phyloP scores from a whole-genome alignment of 441 rosid genomes.

The Bruguiera hainesii region DNA sequence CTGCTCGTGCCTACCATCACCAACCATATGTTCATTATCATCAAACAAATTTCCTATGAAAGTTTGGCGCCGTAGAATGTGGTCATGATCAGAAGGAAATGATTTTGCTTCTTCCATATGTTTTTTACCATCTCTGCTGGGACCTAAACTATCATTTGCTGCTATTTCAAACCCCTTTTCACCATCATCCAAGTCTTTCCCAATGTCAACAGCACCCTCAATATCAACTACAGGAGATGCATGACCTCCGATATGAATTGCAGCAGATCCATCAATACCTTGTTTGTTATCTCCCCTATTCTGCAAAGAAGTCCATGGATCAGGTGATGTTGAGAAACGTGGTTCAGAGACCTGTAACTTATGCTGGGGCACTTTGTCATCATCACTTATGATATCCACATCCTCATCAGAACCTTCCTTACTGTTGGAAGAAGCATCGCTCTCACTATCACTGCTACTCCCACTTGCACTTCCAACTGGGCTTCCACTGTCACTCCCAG shows the following conservation, averaged over 20 bases:
- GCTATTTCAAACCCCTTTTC: conserved; percentile 49
- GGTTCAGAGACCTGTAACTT: conserved; percentile 39
- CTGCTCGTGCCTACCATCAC: conserved; percentile 47
- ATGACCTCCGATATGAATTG: conserved; percentile 48
- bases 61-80: conserved; percentile 51
- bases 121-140: conserved; percentile 35
- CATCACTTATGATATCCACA: conserved; percentile 92
- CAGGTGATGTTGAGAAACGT: conserved; percentile 32
- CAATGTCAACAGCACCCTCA: conserved; percentile 54
- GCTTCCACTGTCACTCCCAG: conserved; percentile 64
- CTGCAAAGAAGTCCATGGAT: conserved; percentile 29
- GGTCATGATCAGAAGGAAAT: conserved; percentile 40
- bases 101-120: conserved; percentile 36
- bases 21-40: conserved; percentile 48
- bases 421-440: conserved; percentile 85
- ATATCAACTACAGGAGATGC: conserved; percentile 52
- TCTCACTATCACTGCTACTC: conserved; percentile 90
- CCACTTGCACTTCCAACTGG: conserved; percentile 62
- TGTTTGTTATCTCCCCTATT: conserved; percentile 44
- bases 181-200: conserved; percentile 54
- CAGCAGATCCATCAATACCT: conserved; percentile 44
- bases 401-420: conserved; percentile 93
- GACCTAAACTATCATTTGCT: conserved; percentile 27
- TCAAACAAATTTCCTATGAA: conserved; percentile 82
- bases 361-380: conserved; percentile 56